These are phyloP conservation scores for Akanthomyces lecanii DNA, from an alignment of 2,329 filamentous ascomycete species.

Conservation along the genomic window DNA sequence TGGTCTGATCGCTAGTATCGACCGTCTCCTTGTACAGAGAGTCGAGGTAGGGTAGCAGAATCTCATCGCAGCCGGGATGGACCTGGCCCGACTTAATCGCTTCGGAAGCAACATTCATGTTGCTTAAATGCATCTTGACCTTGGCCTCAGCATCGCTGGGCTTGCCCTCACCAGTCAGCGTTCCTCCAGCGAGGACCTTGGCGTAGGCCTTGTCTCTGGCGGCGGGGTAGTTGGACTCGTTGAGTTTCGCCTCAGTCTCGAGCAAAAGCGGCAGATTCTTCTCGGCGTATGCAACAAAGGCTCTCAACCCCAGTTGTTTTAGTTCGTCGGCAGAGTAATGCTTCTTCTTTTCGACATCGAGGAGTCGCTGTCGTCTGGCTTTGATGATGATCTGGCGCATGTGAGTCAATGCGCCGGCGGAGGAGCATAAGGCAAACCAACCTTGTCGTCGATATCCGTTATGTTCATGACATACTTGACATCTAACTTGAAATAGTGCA, in stretches of 20 bases:
- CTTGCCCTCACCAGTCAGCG: constrained; percentile 52
- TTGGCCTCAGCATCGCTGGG: constrained; percentile 79
- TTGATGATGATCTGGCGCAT: constrained; percentile 50
- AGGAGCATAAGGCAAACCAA: constrained; percentile 26
- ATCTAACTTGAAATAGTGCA: constrained; percentile 77
- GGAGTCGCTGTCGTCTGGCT: constrained; percentile 72
- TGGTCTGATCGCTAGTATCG: constrained; percentile 59
- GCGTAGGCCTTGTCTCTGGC: constrained; percentile 51
- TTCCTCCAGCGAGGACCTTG: constrained; percentile 50
- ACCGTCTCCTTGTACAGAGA: constrained; percentile 58
- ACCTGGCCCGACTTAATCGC: constrained; percentile 46
- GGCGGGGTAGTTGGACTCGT: constrained; percentile 46
- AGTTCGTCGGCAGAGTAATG: constrained; percentile 44
- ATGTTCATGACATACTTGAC: constrained; percentile 92
- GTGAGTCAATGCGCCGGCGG: not conserved
- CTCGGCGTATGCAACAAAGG: constrained; percentile 53
- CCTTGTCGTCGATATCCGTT: constrained; percentile 77
- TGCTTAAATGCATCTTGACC: constrained; percentile 81
- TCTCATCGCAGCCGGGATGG: constrained; percentile 56
- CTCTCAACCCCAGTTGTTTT: constrained; percentile 44
- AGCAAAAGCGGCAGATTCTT: constrained; percentile 51
- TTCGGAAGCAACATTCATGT: constrained; percentile 48
- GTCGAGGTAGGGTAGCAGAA: constrained; percentile 81
- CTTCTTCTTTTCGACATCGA: constrained; percentile 76
- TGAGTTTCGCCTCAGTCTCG: constrained; percentile 39